Percentiles rank a stretch among this genome's conserved stretches.
Conservation (phyloP, 148 eudicot species). For the Gaultheria prostrata region DNA sequence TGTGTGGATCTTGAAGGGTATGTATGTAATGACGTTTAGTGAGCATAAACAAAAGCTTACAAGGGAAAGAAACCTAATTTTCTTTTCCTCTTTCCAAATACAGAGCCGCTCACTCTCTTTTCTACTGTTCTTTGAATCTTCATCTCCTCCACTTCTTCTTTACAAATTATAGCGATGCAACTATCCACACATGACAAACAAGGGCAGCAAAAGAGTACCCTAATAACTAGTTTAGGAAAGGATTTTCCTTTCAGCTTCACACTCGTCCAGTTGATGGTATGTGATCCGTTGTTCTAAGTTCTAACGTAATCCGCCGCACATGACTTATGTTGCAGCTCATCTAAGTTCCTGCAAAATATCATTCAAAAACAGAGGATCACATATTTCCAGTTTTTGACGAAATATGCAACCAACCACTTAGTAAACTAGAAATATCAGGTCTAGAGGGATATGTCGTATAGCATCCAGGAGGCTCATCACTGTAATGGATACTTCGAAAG, state of each 20-base stretch:
- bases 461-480: background rate
- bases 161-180: background rate
- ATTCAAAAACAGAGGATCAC: background rate
- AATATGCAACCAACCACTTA: background rate
- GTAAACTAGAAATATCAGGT: background rate
- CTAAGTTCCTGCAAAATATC: background rate
- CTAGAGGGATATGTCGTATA: background rate
- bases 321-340: background rate
- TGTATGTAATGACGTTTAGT: background rate
- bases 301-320: background rate
- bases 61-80: background rate
- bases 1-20: background rate
- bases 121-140: background rate
- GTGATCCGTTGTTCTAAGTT: background rate
- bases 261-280: conserved; percentile 4
- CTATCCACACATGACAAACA: background rate
- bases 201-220: background rate
- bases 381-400: background rate
- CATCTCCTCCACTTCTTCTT: background rate
- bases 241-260: conserved; percentile 1
- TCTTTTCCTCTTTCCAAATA: too few relatives aligned
- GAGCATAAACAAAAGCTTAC: background rate
- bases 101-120: background rate
- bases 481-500: too few relatives aligned
- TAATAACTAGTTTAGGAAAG: background rate